These are phyloP conservation scores for Fusarium pilosicola DNA, from an alignment of 2,329 filamentous ascomycete species.

Conservation along the genomic window DNA sequence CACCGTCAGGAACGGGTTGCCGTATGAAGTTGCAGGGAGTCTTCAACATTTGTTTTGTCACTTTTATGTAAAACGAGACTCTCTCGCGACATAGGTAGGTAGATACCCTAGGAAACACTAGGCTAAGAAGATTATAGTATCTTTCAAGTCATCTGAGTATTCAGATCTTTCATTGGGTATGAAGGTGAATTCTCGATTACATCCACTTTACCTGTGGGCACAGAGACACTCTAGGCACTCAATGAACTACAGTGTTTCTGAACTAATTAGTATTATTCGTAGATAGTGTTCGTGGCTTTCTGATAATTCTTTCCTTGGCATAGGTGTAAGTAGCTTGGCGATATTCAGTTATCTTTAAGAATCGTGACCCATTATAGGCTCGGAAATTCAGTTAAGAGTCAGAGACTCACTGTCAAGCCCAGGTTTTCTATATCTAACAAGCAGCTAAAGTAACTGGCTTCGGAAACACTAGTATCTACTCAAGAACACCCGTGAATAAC, in stretches of 20 bases:
- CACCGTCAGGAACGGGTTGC: not conserved
- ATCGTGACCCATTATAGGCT: not conserved
- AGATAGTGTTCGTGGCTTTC: not conserved
- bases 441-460: not conserved
- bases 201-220: not conserved
- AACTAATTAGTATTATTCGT: not conserved
- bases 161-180: not conserved
- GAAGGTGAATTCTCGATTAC: not conserved
- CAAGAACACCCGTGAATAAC: not conserved
- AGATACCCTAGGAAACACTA: not conserved
- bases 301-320: not conserved
- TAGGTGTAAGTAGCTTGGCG: not conserved
- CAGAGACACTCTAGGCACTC: not conserved
- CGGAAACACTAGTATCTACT: not conserved
- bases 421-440: not conserved
- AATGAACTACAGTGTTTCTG: not conserved
- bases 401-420: not conserved
- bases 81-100: not conserved
- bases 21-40: not conserved
- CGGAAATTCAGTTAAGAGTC: not conserved
- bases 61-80: not conserved
- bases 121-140: not conserved
- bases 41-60: not conserved
- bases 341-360: not conserved
- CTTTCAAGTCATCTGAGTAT: not conserved